Evolutionary conservation across 2,329 filamentous ascomycete species (phyloP), one percentile per base, ranked within the genome.

Genomic region (Phialophora expanda): DNA sequence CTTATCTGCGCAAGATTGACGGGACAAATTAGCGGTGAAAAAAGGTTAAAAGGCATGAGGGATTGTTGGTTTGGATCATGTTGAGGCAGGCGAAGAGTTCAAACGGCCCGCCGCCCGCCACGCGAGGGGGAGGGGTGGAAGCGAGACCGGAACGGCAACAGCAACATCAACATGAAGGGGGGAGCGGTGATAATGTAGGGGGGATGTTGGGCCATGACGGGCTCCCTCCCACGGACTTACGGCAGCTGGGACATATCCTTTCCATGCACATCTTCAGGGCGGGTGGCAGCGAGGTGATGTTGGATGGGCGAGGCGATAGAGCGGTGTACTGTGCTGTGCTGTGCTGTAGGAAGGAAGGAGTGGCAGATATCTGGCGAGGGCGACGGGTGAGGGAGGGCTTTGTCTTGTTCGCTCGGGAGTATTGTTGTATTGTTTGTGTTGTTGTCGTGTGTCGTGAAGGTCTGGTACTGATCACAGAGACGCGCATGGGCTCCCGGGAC

Each of bases 191-290:
- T 7, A 44, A 5, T 17, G 5, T 57, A n/a, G 14, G 17, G n/a
- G 24, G 6, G 56, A 34, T 38, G 6, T 24, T 48, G 41, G 20
- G 56, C 22, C 11, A 6, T 34, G 41, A 41, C 28, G 26, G 20
- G 5, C 22, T 44, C 26, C 28, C 44, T 28, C 32, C 14, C 38
- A 44, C 1, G 5, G 38, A 44, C 81, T 64, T 80, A 85, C 83
- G 75, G 76, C 84, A 86, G 34, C 75, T 82, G 53, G 76, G 72
- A 75, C 84, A 86, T 60, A 78, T 78, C 50, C 81, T 77, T 77
- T 81, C 80, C 70, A 80, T 81, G 75, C 84, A 86, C 84, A 86
- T 86, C 24, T 32, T n/a, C 46, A 26, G 11, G 24, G 28, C 17
- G 28, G 5, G 20, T 6, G 20, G 8, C 17, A 7, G 22, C 2